Evolutionary conservation across 345 rosid genomes (phyloP).

Genomic region (Mangifera indica): DNA sequence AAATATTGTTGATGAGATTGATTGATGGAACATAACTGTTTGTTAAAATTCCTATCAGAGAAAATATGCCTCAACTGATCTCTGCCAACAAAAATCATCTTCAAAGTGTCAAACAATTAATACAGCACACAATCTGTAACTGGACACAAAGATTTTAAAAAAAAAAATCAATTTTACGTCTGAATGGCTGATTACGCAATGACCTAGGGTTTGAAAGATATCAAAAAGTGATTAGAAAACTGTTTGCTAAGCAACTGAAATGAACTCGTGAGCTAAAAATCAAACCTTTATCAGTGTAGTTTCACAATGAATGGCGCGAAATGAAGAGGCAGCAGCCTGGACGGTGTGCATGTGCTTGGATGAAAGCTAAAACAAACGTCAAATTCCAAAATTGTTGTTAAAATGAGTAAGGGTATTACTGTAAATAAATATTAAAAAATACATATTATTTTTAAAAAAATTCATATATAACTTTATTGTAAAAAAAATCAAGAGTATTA

Average conservation of each 20-base stretch:
- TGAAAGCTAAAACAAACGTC: background rate
- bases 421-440: background rate
- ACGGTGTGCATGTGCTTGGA: background rate
- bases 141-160: no score
- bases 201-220: no score
- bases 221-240: no score
- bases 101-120: background rate
- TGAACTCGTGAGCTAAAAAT: background rate
- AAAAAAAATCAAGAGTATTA: no score
- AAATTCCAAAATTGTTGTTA: no score
- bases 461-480: no score
- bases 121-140: no score
- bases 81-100: background rate
- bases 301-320: no score
- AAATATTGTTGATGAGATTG: background rate
- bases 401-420: background rate
- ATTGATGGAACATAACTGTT: background rate
- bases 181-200: no score
- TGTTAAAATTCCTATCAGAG: constrained; percentile 8
- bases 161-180: background rate
- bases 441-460: no score
- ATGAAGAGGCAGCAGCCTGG: background rate
- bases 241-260: background rate
- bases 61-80: background rate
- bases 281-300: background rate